Base-by-base conservation (phyloP, 2,329 filamentous ascomycete genomes). In the Clonostachys solani region DNA sequence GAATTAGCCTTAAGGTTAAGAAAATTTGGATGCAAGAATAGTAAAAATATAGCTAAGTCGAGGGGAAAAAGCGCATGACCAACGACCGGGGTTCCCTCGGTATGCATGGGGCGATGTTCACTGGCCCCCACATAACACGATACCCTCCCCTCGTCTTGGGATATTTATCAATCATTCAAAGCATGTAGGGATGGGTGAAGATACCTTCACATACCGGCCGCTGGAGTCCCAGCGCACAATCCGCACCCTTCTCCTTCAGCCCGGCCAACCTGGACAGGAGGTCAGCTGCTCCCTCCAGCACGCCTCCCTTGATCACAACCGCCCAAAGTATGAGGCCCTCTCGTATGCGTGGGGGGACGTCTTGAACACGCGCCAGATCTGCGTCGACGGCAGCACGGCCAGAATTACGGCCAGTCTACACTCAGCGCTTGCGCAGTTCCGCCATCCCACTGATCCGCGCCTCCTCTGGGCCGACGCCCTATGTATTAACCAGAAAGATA, bases 401-500 rank as follows among this genome's bases (percentile, higher is more conserved):
- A 19, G 4, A 4, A 18, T 42, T 5, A 19, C 40, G 40, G 18
- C 19, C n/a, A 42, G 18, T 7, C 8, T 42, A 15, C 5, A 12
- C n/a, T 12, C 40, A 5, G 64, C 63, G 29, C 53, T 66, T 19
- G 49, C 45, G 13, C 58, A 62, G 4, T 46, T 66, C 50, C 53
- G 64, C 41, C 53, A 54, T 38, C 38, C 55, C n/a, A 53, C 52
- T 7, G 4, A 37, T 37, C 35, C 35, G 36, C 45, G 47, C 7
- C 44, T 43, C 40, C 46, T 51, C 9, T 54, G 50, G 52, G 44
- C 50, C n/a, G 52, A 54, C 23, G 44, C 47, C 6, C 33, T 54
- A 12, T 54, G 52, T 42, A 50, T 54, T n/a, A 47, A 54, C 43
- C 47, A 48, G 40, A 29, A 37, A 13, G 48, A 54, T 17, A 8